Base-by-base conservation (phyloP, 1,284 basidiomycete species). In the Volvariella surrecta region DNA sequence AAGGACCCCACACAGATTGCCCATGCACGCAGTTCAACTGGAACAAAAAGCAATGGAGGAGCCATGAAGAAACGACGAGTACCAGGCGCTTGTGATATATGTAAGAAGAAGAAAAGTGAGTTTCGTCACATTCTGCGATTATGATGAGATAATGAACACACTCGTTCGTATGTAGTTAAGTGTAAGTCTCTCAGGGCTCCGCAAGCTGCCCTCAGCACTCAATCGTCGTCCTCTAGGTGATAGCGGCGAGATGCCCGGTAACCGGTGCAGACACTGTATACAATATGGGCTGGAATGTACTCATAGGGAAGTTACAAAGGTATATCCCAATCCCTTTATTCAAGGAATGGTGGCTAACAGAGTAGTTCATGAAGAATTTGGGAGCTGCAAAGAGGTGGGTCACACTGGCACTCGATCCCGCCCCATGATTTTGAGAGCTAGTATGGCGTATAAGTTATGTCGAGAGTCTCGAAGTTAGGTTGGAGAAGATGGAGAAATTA, bases 401-500 rank as follows among this genome's bases (percentile, higher is more conserved):
- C 9, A 20, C 45, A n/a, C 28, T 37, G 7, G 31, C 28, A 39
- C 28, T 37, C 28, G 7, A 30, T 17, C 31, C 8, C 16, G 21
- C 19, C 17, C 10, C 2, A 32, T 16, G 24, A 2, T 39, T 8
- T 21, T 37, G 32, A 34, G 37, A 35, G 15, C 7, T 18, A 40
- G 32, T 42, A n/a, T 30, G 32, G 16, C 37, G 15, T 8, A 16
- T 15, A 51, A 81, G 78, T 38, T 84, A 85, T 62, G 74, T 88
- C 28, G 83, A 87, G 55, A 76, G 74, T 34, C 65, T 89, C 9
- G 85, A 89, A 60, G 73, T 68, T 31, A 69, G 85, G 4, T 68
- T 87, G 16, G 76, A 79, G 46, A 79, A 81, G 54, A 78, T 88
- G 74, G 84, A 89, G 61, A 68, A 62, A 39, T 62, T 89, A 1